phyloP scores from a whole-genome alignment of 148 eudicot genomes.

The Rheum nobile region DNA sequence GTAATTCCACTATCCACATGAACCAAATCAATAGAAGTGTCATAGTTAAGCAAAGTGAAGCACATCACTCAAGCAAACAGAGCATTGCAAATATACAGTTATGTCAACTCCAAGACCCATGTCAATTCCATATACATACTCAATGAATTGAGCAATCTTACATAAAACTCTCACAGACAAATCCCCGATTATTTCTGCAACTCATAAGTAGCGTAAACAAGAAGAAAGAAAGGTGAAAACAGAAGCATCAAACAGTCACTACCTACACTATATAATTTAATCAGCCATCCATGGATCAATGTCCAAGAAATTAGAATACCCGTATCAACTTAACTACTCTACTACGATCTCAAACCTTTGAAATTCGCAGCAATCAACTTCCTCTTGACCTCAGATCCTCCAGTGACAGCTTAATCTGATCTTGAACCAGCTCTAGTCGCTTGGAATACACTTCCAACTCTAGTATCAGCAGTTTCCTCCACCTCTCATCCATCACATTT shows the following conservation, averaged over 20 bases:
- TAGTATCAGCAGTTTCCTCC: conserved; percentile 89
- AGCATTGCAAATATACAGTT: neutral
- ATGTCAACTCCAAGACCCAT: conserved; percentile 11
- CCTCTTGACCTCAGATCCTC: conserved; percentile 70
- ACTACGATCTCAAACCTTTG: conserved; percentile 3
- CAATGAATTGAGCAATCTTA: conserved; percentile 14
- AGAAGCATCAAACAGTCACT: conserved; percentile 15
- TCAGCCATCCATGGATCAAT: conserved; percentile 10
- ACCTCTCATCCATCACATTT: conserved; percentile 49
- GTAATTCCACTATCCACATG: neutral
- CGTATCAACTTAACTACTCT: conserved; percentile 19
- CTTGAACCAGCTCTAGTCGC: conserved; percentile 91
- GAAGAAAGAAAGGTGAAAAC: neutral
- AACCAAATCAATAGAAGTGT: neutral
- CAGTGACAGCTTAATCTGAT: conserved; percentile 71
- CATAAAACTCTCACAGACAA: conserved; percentile 20
- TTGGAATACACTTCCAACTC: conserved; percentile 93
- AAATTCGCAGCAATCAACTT: conserved; percentile 8
- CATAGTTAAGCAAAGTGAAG: neutral
- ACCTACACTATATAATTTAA: conserved; percentile 26
- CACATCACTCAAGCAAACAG: neutral
- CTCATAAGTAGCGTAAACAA: conserved; percentile 20
- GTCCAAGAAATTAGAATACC: conserved; percentile 16
- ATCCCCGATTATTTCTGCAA: conserved; percentile 32
- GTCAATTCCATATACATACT: conserved; percentile 16